Evolutionary conservation across 1,284 basidiomycete genomes (phyloP).

Genomic region (Sanghuangporus baumii): DNA sequence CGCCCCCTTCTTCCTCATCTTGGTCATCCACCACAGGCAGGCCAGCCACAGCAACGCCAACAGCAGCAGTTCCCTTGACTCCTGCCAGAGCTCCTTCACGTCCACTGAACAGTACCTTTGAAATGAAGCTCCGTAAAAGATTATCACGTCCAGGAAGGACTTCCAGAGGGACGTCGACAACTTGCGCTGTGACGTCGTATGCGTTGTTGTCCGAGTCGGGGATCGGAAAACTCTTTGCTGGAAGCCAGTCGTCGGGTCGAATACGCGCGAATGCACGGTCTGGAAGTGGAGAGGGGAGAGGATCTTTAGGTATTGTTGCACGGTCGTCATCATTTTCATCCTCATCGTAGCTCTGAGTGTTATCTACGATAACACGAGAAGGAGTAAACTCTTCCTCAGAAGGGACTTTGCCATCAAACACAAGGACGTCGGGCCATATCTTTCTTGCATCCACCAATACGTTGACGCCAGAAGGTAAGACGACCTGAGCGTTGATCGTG

Average conservation of each 20-base stretch:
- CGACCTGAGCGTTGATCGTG: conserved; percentile 53
- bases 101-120: conserved; percentile 51
- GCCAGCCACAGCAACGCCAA: conserved; percentile 53
- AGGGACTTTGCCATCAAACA: conserved; percentile 66
- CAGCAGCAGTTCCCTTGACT: conserved; percentile 57
- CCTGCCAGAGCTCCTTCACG: conserved; percentile 62
- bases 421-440: conserved; percentile 66
- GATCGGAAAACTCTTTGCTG: conserved; percentile 38
- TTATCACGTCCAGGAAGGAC: conserved; percentile 69
- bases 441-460: conserved; percentile 53
- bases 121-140: conserved; percentile 66
- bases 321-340: not conserved
- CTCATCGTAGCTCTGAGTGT: not conserved
- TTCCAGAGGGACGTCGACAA: conserved; percentile 66
- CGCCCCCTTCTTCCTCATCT: conserved; percentile 20
- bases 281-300: conserved; percentile 58
- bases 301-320: conserved; percentile 36
- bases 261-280: conserved; percentile 68
- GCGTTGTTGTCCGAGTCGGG: conserved; percentile 27
- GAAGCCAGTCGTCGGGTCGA: conserved; percentile 60
- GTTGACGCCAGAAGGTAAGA: conserved; percentile 62
- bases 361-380: not conserved
- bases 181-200: conserved; percentile 53
- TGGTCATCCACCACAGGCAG: conserved; percentile 42
- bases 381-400: conserved; percentile 22